phyloP scores from a whole-genome alignment of 768 basidiomycete genomes.

The Tephrocybe rancida region DNA sequence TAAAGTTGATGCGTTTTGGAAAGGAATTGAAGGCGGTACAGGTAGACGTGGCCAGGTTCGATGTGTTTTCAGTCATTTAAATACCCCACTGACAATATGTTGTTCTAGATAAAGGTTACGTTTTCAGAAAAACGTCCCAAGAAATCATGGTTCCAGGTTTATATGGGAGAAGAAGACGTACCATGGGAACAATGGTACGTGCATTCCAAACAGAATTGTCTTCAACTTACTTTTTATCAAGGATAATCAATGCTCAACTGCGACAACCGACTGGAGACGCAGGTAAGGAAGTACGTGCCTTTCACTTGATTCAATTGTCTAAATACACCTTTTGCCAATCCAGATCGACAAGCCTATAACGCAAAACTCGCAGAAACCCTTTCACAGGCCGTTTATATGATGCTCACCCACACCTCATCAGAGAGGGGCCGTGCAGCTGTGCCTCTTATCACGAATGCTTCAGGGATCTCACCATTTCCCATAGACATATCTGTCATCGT shows the following conservation, averaged over 20 bases:
- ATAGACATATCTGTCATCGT: constrained; percentile 69
- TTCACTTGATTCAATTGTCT: not conserved
- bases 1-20: constrained; percentile 82
- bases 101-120: constrained; percentile 63
- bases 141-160: constrained; percentile 78
- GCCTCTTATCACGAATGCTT: constrained; percentile 77
- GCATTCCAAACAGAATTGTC: not conserved
- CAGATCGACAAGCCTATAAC: constrained; percentile 56
- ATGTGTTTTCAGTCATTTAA: constrained; percentile 32
- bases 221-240: constrained; percentile 25
- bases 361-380: constrained; percentile 61
- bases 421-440: constrained; percentile 75
- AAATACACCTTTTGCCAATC: not conserved
- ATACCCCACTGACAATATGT: not conserved
- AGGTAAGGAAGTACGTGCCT: constrained; percentile 39
- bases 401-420: constrained; percentile 79
- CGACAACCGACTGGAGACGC: constrained; percentile 68
- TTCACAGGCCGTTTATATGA: constrained; percentile 65
- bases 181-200: constrained; percentile 86
- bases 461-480: constrained; percentile 81
- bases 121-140: constrained; percentile 78
- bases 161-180: constrained; percentile 77
- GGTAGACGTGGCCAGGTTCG: constrained; percentile 73
- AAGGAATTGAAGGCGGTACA: constrained; percentile 63
- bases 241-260: constrained; percentile 81